Percentiles rank a stretch among this genome's conserved stretches.
phyloP scores from a whole-genome alignment of 495 filamentous ascomycete genomes.

The Clohesyomyces aquaticus region DNA sequence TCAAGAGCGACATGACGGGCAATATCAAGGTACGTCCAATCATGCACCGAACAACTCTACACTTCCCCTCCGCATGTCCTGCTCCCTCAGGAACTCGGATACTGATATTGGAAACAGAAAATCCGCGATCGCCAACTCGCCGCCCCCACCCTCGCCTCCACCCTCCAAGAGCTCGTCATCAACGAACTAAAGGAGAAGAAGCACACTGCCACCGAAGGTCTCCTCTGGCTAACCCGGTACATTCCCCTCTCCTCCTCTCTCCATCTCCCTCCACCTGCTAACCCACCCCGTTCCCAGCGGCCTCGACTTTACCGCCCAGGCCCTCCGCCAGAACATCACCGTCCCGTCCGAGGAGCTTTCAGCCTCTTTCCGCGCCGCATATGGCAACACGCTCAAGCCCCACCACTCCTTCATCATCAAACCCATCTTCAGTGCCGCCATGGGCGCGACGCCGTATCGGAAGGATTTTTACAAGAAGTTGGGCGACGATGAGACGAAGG shows the following conservation, averaged over 20 bases:
- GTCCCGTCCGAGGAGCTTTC: slow-evolving; percentile 73
- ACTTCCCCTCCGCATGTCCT: too few relatives aligned
- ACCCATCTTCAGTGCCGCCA: slow-evolving; percentile 87
- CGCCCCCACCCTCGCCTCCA: slow-evolving; percentile 74
- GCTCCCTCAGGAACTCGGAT: background rate
- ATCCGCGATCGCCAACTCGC: slow-evolving; percentile 79
- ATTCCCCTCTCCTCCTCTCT: slow-evolving; percentile 11
- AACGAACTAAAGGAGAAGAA: slow-evolving; percentile 88
- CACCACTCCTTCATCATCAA: slow-evolving; percentile 87
- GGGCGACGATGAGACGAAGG: slow-evolving; percentile 65
- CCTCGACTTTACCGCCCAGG: slow-evolving; percentile 86
- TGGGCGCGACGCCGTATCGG: slow-evolving; percentile 88
- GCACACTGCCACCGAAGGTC: slow-evolving; percentile 82
- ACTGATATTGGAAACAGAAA: slow-evolving; percentile 60
- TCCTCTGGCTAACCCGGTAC: slow-evolving; percentile 90
- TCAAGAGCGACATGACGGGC: slow-evolving; percentile 87
- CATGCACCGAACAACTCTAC: too few relatives aligned
- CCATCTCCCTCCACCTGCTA: slow-evolving; percentile 16
- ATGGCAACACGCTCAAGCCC: slow-evolving; percentile 81
- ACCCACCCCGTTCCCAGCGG: slow-evolving; percentile 58
- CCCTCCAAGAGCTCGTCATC: slow-evolving; percentile 77
- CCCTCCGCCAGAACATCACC: slow-evolving; percentile 74
- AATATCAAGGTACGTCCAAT: slow-evolving; percentile 86
- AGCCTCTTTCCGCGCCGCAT: slow-evolving; percentile 82
- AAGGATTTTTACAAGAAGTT: slow-evolving; percentile 89